Evolutionary conservation across 2,329 filamentous ascomycete species (phyloP), one percentile per base, ranked within the genome.

Genomic region (Hypoxylon sp.): DNA sequence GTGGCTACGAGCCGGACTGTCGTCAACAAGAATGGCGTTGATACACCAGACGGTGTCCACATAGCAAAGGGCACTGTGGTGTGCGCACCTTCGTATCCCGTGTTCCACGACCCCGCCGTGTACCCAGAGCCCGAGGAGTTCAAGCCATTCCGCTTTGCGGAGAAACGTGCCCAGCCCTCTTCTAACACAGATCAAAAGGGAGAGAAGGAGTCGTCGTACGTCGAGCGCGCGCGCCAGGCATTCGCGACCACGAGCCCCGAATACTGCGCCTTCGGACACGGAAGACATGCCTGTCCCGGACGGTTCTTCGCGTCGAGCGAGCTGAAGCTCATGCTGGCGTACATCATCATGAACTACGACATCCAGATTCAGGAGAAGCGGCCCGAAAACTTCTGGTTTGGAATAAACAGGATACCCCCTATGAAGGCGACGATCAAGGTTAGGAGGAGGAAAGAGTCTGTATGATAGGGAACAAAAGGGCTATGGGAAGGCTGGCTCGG

Each of bases 121-220:
- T 88, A 88, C 71, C 64, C 75, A 0, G 75, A 87, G 18, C 83
- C 85, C 0, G 36, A 73, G 1, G 75, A 18, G 0, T 71, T 72
- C 68, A 57, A 61, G 56, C 71, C 70, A 12, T 73, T 73, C 51
- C 68, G 71, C 36, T 73, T 72, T 20, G 67, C 67, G 9, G 71
- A 71, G 58, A 71, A 61, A 33, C 54, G 66, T 9, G 33, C 49
- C 5, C 38, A 12, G 9, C 14, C 30, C 2, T 30, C 40, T 3
- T 28, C 28, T 7, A 33, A 14, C 28, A 30, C 46, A 6, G 22
- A 40, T 7, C 16, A 16, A 28, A 40, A 30, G 11, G 26, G 7
- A 6, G 26, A 42, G 28, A 46, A 44, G 5, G 28, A 51, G 26
- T 24, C 44, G 2, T 56, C 67, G 12, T 72, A 71, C 44, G 51